Base-by-base conservation (phyloP, 805 yeast genomes). In the Cyberlindnera galapagoensis region DNA sequence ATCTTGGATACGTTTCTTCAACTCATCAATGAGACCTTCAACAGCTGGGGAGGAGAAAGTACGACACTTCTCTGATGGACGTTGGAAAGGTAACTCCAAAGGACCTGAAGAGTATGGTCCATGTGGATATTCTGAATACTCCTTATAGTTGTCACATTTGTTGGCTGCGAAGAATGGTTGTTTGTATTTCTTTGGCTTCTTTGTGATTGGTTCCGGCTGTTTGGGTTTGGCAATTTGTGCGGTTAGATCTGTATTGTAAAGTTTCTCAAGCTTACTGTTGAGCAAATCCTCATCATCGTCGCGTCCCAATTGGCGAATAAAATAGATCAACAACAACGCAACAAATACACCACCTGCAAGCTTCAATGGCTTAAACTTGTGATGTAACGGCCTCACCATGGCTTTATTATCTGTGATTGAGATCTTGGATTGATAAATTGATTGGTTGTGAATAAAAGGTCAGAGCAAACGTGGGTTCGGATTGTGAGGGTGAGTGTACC, bases 11-110 rank as follows among this genome's bases (percentile, higher is more conserved):
- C 68, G 63, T 9, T 31, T 30, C 30, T 60, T 68, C 52, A 83
- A 60, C 30, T 74, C 78, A 3, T 43, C 51, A 15, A 86, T 71
- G 21, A 76, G 59, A 11, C 49, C 45, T 42, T 86, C 96, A 4
- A 87, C 78, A 0, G 72, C 71, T 0, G 49, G 43, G 0, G 88
- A 79, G 3, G 39, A 42, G 52, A 84, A 86, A 0, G 94, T 86
- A 7, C 95, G 70, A 51, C 95, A 87, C 22, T 67, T 52, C 10
- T 59, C 60, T 0, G 72, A 62, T 2, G 96, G 96, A 44, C 96
- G 62, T 76, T 84, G 88, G 43, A 50, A 82, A 2, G 95, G 85
- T 37, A 78, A 61, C 23, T 54, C 44, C 30, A 71, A 53, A 3
- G 65, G 56, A 0, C 95, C 94, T 5, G 27, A 18, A 3, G 81